Base-by-base conservation (phyloP, 1,139 yeast genomes). In the Chernovozyma sophiae-reginae region DNA sequence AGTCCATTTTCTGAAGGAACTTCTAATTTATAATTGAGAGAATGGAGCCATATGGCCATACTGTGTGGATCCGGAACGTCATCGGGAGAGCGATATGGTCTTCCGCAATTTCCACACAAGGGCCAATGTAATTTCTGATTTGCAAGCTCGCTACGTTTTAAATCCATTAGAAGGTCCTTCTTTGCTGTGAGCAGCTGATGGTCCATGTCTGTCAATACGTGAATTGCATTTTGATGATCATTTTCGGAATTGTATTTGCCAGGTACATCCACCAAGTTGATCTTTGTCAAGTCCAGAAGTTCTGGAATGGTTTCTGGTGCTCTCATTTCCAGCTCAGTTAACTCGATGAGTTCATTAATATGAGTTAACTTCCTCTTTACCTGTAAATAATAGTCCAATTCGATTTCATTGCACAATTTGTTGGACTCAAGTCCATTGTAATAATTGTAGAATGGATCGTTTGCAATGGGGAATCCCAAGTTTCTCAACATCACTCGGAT, bases 401-500 rank as follows among this genome's bases (percentile, higher is more conserved):
- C 75, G 2, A 67, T 41, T 1, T 44, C 43, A 33, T 54, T 56
- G 37, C 55, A 60, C 12, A 48, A 15, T 11, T 30, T 26, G 32
- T 53, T 56, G 17, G 55, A 43, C 27, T 29, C 6, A 33, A 31
- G 3, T 6, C 17, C 29, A 6, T 6, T 6, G 8, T 7, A 16
- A 8, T n/a, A 56, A 33, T 68, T 68, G 53, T 84, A 84, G 13
- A 80, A 55, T 8, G 72, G 72, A 52, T 86, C 95, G 46, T 85
- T 83, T 1, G 67, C 71, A 10, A 86, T 86, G 0, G 95, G 92
- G 45, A 55, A 65, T 0, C 87, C 86, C 36, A 82, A 37, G 38
- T 78, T 70, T 19, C 85, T 68, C 23, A 85, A 56, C 58, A 85
- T 95, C 6, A 84, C 81, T 37, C 95, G 64, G 17, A 85, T 82